Evolutionary conservation across 1,284 basidiomycete species (phyloP), one percentile per base, ranked within the genome.

Genomic region (Boletellus deceptivus): DNA sequence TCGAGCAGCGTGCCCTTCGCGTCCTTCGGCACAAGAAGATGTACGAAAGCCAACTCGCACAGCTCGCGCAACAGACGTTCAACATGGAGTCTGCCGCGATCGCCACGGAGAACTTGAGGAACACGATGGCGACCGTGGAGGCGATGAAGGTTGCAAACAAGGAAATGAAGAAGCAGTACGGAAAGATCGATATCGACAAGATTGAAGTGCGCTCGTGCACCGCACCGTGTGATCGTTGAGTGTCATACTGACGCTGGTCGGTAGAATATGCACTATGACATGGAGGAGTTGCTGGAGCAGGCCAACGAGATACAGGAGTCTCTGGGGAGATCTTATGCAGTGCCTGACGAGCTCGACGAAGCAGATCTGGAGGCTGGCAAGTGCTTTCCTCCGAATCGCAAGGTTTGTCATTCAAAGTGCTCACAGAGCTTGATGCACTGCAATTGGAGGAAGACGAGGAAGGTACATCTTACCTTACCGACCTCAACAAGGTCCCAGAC

Each of bases 41-140:
- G 87, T 96, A 99, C 74, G 97, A 99, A 70, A 76, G 76, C 14
- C 97, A 99, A 70, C 80, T 98, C 34, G 79, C 83, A 9, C 93
- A 98, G 70, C 79, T 99, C 13, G 79, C 90, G 43, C 97, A 99
- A 69, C 97, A 99, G 71, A 88, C 91, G 20, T 99, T 93, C 77
- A 99, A 99, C 72, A 99, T 99, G 93, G 96, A 99, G 74, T 95
- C 93, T 56, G 91, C 96, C 22, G 84, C 90, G 10, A 86, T 99
- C 70, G 89, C 93, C 16, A 98, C 96, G 4, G 97, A 99, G 72
- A 99, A 99, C 71, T 73, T 99, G 60, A 84, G 93, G 56, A 99
- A 98, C 68, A 99, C 97, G 61, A 99, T 99, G 97, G 96, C 94
- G n/a, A 99, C 97, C 0, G 87, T 99, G 20, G 93, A 98, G 63